phyloP scores from a whole-genome alignment of 1,284 basidiomycete species.

The Ganoderma multipileum region DNA sequence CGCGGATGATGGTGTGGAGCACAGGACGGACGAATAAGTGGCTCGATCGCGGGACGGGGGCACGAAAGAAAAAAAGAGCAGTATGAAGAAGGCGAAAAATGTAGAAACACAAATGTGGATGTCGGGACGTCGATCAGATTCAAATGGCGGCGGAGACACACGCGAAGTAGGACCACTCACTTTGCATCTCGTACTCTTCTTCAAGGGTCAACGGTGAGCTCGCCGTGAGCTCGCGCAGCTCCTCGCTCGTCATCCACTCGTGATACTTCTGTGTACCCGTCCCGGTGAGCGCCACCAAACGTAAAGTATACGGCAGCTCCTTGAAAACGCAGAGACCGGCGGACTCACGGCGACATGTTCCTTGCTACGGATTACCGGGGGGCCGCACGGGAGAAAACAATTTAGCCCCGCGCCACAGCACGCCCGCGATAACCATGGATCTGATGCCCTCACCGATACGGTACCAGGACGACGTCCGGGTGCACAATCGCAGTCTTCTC shows the following conservation, averaged over 20 bases:
- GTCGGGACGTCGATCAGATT: not conserved
- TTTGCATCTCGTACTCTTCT: constrained; percentile 93
- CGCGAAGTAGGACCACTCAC: constrained; percentile 50
- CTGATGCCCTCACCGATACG: constrained; percentile 59
- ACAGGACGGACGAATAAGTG: not conserved
- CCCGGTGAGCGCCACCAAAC: constrained; percentile 4
- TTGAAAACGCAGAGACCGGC: not conserved
- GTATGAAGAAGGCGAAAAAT: too few relatives aligned
- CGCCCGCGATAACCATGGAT: constrained; percentile 4
- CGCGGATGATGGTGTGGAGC: not conserved
- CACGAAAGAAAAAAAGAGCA: too few relatives aligned
- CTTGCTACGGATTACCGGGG: constrained; percentile 41
- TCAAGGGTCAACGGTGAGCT: constrained; percentile 85
- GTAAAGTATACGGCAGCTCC: not conserved
- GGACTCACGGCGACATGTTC: constrained; percentile 67
- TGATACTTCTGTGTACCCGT: constrained; percentile 75
- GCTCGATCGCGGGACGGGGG: not conserved
- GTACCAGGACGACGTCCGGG: constrained; percentile 70
- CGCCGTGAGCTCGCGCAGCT: constrained; percentile 82
- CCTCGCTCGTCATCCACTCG: constrained; percentile 87
- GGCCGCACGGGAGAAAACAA: not conserved
- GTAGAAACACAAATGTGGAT: too few relatives aligned
- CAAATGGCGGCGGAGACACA: not conserved
- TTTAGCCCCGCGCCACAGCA: constrained; percentile 10
- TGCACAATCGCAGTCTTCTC: constrained; percentile 69